Evolutionary conservation across 805 yeast species (phyloP).

Genomic region (Yarrowia sp.): DNA sequence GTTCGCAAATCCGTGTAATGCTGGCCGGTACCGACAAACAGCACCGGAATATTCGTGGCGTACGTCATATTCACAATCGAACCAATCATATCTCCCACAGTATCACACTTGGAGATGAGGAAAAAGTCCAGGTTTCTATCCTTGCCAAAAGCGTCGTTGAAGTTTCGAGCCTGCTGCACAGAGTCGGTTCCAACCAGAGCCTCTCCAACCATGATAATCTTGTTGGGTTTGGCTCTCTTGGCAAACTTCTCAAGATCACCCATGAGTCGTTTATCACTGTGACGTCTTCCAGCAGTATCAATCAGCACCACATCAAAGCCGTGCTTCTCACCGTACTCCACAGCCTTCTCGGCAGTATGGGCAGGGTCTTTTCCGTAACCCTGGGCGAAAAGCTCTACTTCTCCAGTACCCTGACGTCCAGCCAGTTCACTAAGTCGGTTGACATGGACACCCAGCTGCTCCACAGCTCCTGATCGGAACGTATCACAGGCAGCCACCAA

Average conservation of each 20-base stretch:
- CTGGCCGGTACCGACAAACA: conserved; percentile 96
- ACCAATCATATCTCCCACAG: conserved; percentile 95
- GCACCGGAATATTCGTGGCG: conserved; percentile 91
- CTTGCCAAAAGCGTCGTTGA: conserved; percentile 89
- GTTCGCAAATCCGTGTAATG: conserved; percentile 92
- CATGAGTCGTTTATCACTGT: conserved; percentile 91
- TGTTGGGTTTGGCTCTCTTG: conserved; percentile 91
- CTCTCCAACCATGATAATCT: conserved; percentile 97
- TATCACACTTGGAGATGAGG: conserved; percentile 90
- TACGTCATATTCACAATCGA: conserved; percentile 97
- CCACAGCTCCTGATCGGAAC: conserved; percentile 98
- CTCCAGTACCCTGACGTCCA: conserved; percentile 46
- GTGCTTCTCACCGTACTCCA: conserved; percentile 68
- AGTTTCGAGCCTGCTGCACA: conserved; percentile 90
- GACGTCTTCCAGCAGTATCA: conserved; percentile 98
- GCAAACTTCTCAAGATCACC: conserved; percentile 94
- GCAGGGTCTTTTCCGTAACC: conserved; percentile 99
- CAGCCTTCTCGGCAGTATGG: conserved; percentile 87
- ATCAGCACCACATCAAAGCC: conserved; percentile 81
- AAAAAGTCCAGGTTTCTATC: conserved; percentile 80
- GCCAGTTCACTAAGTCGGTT: conserved; percentile 72
- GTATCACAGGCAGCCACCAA: conserved; percentile 97
- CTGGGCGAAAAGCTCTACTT: conserved; percentile 80
- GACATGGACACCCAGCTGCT: conserved; percentile 91
- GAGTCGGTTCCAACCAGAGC: conserved; percentile 97